A percentile compares a stretch with the other conserved stretches of the same genome.
These are phyloP conservation scores for Lyophyllum semitale DNA, from an alignment of 768 basidiomycete genomes.

Conservation along the genomic window DNA sequence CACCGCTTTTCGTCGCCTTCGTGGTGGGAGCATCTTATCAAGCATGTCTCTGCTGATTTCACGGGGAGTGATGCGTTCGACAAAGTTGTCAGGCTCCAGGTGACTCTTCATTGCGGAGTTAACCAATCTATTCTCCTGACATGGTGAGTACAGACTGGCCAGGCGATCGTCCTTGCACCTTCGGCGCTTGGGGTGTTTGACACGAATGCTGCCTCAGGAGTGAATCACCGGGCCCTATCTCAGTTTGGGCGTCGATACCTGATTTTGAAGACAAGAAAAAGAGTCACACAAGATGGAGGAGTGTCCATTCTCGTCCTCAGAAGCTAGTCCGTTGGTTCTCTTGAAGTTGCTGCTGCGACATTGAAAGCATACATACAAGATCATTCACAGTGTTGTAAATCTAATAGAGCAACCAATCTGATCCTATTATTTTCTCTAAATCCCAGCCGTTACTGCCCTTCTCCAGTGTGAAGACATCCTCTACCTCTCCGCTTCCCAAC, in stretches of 20 bases:
- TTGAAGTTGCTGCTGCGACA: not conserved
- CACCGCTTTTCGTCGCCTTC: constrained; percentile 77
- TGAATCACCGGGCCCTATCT: constrained; percentile 25
- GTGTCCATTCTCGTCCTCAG: constrained; percentile 52
- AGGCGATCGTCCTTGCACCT: constrained; percentile 70
- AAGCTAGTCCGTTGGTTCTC: constrained; percentile 15
- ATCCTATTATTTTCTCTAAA: constrained; percentile 14
- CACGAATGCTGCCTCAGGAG: constrained; percentile 2
- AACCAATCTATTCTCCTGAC: not conserved
- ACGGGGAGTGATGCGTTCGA: constrained; percentile 63
- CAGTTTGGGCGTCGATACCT: constrained; percentile 62
- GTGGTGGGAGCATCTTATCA: constrained; percentile 72
- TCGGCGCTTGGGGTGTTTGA: constrained; percentile 54
- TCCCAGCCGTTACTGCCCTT: constrained; percentile 33
- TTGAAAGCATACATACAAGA: too few relatives aligned
- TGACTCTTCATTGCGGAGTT: constrained; percentile 23
- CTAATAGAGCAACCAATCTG: constrained; percentile 36
- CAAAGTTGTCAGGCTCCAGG: constrained; percentile 64
- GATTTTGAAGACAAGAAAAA: constrained; percentile 59
- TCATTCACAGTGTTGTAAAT: too few relatives aligned
- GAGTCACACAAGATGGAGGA: constrained; percentile 68
- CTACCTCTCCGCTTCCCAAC: constrained; percentile 47
- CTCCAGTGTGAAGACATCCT: constrained; percentile 35
- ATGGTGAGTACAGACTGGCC: constrained; percentile 53
- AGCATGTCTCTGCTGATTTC: constrained; percentile 69